Percentiles rank a stretch among this genome's conserved stretches.
These are phyloP conservation scores for Xylaria grammica DNA, from an alignment of 495 filamentous ascomycete species.

Conservation along the genomic window DNA sequence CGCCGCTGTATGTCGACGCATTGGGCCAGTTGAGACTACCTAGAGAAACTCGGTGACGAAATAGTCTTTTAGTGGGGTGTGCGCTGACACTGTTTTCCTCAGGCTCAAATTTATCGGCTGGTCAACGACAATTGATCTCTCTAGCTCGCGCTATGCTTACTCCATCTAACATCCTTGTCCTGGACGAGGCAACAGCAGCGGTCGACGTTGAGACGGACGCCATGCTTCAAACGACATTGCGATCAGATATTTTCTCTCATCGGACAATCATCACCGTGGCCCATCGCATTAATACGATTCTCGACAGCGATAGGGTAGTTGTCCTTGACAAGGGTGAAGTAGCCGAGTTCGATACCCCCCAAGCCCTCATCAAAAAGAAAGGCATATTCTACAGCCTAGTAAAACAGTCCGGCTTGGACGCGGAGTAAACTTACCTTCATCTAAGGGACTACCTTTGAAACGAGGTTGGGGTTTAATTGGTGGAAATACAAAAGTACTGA, in stretches of 20 bases:
- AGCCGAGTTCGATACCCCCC: constrained; percentile 53
- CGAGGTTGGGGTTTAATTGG: too few species aligned
- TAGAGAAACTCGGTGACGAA: background rate
- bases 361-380: constrained; percentile 47
- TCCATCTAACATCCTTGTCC: constrained; percentile 94
- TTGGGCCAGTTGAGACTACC: background rate
- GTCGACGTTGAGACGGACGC: constrained; percentile 96
- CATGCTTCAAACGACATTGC: constrained; percentile 71
- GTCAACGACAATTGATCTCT: constrained; percentile 90
- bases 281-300: constrained; percentile 95
- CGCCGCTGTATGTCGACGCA: background rate
- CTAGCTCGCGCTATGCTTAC: constrained; percentile 92
- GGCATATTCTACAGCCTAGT: constrained; percentile 54
- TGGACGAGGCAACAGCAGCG: constrained; percentile 96
- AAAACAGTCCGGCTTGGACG: constrained; percentile 53
- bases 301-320: constrained; percentile 89
- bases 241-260: constrained; percentile 73
- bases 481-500: background rate
- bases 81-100: constrained; percentile 37
- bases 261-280: constrained; percentile 98
- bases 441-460: too few species aligned
- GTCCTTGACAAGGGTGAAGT: constrained; percentile 67
- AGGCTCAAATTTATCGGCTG: constrained; percentile 82
- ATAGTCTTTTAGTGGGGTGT: constrained; percentile 22
- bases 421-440: constrained; percentile 25